These are phyloP conservation scores for Phytophthora podocarpi DNA, from an alignment of 352 stramenopile species.

Conservation along the genomic window DNA sequence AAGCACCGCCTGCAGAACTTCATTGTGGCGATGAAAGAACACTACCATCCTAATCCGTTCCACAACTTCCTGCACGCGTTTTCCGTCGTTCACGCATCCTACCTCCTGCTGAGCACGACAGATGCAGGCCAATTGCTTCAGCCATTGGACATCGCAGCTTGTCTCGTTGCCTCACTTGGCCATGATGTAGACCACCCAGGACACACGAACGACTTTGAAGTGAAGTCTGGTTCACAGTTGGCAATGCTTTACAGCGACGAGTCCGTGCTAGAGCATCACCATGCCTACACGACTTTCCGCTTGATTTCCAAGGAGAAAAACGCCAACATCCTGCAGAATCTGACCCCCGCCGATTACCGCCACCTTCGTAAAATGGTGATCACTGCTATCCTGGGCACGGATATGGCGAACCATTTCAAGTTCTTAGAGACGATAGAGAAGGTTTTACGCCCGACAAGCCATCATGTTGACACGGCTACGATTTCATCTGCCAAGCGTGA, in stretches of 20 bases:
- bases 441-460: slow-evolving; percentile 54
- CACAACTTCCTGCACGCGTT: slow-evolving; percentile 93
- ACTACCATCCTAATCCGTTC: slow-evolving; percentile 91
- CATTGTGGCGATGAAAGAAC: slow-evolving; percentile 78
- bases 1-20: slow-evolving; percentile 75
- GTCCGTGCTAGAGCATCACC: slow-evolving; percentile 90
- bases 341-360: slow-evolving; percentile 71
- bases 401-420: slow-evolving; percentile 92
- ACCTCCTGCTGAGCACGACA: slow-evolving; percentile 83
- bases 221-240: slow-evolving; percentile 75
- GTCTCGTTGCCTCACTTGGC: slow-evolving; percentile 85
- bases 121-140: slow-evolving; percentile 70
- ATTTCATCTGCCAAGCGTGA: slow-evolving; percentile 51
- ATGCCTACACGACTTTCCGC: slow-evolving; percentile 87
- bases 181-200: slow-evolving; percentile 93
- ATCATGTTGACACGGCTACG: slow-evolving; percentile 51
- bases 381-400: slow-evolving; percentile 87
- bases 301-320: slow-evolving; percentile 86
- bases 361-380: slow-evolving; percentile 91
- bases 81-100: slow-evolving; percentile 86
- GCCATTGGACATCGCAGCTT: slow-evolving; percentile 84
- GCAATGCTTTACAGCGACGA: slow-evolving; percentile 90
- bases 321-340: slow-evolving; percentile 83
- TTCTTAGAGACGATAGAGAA: slow-evolving; percentile 84
- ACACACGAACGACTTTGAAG: slow-evolving; percentile 91